phyloP scores from a whole-genome alignment of 2,329 filamentous ascomycete genomes.

The Beauveria scarabaeidicola region DNA sequence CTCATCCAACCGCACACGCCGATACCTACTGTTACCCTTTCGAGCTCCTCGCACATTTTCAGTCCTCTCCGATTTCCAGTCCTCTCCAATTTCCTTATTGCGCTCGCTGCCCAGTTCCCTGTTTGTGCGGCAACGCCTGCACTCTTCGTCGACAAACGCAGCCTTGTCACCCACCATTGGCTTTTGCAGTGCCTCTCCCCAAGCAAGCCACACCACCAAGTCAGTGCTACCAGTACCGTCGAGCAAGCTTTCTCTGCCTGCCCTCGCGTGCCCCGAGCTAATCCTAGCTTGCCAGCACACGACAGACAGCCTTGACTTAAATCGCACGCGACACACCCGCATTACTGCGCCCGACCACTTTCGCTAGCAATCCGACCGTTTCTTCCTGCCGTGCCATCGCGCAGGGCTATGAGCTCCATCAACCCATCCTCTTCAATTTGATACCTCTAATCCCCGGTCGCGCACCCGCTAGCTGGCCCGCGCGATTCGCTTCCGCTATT shows the following conservation, averaged over 20 bases:
- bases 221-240: background rate
- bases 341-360: background rate
- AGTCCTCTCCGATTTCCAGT: background rate
- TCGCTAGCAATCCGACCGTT: background rate
- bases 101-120: background rate
- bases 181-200: background rate
- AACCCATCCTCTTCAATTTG: background rate
- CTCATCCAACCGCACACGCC: slow-evolving; percentile 5
- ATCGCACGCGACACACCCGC: slow-evolving; percentile 7
- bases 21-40: background rate
- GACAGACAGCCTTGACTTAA: background rate
- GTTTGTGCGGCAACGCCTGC: background rate
- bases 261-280: background rate
- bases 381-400: background rate
- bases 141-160: background rate
- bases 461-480: background rate
- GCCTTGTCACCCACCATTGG: background rate
- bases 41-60: background rate
- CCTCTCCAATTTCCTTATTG: background rate
- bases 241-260: background rate
- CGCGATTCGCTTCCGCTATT: background rate
- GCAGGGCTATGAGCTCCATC: background rate
- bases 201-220: background rate
- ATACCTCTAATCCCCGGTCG: background rate
- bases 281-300: background rate